Conservation (phyloP, 2,329 filamentous ascomycete species). For the Cladosporium sphaerospermum region DNA sequence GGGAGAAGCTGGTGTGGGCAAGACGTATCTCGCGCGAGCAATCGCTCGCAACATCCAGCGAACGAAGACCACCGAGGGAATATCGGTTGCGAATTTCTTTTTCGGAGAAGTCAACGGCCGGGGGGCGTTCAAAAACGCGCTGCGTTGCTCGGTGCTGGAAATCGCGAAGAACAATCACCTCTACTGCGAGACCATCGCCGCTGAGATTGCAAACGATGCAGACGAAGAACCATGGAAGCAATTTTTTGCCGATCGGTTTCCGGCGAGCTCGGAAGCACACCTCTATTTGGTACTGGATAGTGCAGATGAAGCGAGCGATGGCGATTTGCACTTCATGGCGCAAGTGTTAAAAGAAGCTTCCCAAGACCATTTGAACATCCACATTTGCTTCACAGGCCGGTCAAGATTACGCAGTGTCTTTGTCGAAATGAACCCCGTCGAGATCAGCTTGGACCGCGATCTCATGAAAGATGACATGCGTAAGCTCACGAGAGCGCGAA, state of each 20-base stretch:
- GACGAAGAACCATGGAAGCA: background rate
- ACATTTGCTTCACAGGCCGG: background rate
- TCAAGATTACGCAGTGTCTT: background rate
- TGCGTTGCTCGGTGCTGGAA: background rate
- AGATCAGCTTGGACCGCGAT: background rate
- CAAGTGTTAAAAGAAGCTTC: background rate
- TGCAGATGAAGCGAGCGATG: background rate
- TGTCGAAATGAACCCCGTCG: background rate
- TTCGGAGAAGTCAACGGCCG: background rate
- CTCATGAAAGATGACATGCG: background rate
- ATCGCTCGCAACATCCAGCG: background rate
- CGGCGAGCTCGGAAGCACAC: background rate
- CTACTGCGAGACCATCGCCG: background rate
- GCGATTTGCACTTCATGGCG: background rate
- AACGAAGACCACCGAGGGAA: background rate
- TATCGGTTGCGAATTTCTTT: background rate
- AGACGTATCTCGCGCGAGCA: background rate
- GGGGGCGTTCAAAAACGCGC: background rate
- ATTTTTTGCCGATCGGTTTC: background rate
- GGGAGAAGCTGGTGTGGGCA: background rate
- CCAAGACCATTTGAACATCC: background rate
- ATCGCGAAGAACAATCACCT: background rate
- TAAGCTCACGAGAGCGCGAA: background rate
- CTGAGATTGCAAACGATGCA: background rate
- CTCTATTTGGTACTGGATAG: background rate